Conservation (phyloP, 2,329 filamentous ascomycete species). For the Triangularia setosa region DNA sequence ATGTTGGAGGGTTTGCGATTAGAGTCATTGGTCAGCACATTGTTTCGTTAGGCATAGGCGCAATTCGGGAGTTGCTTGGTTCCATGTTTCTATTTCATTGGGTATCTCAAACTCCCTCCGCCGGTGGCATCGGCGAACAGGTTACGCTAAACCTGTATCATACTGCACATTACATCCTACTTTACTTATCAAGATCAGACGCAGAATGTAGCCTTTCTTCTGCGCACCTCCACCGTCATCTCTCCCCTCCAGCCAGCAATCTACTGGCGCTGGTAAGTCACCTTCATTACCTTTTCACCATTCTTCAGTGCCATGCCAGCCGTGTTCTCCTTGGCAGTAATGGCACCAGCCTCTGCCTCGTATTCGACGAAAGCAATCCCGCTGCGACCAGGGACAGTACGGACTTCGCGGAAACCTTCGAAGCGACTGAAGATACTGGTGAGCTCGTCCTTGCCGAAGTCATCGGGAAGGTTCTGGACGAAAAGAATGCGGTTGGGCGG, state of each 20-base stretch:
- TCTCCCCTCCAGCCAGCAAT: background rate
- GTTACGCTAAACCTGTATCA: background rate
- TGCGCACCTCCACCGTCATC: background rate
- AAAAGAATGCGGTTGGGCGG: constrained; percentile 97
- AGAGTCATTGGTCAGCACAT: constrained; percentile 15
- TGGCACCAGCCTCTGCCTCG: constrained; percentile 82
- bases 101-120: constrained; percentile 18
- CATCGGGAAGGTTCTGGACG: constrained; percentile 85
- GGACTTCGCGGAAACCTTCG: constrained; percentile 90
- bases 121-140: background rate
- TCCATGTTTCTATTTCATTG: constrained; percentile 17
- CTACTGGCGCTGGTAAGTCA: constrained; percentile 92
- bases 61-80: constrained; percentile 18
- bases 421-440: constrained; percentile 81
- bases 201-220: background rate
- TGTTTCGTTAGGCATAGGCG: constrained; percentile 18
- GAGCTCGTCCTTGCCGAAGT: constrained; percentile 76
- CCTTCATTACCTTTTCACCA: constrained; percentile 76
- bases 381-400: constrained; percentile 77
- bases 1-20: background rate
- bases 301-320: constrained; percentile 77
- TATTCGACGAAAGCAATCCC: constrained; percentile 98
- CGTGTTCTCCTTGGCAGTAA: constrained; percentile 89
- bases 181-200: background rate
- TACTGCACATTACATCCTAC: constrained; percentile 1